Evolutionary conservation across 306 rosid species (phyloP), one percentile per base, ranked within the genome.

Genomic region (Arachis hypogaea): DNA sequence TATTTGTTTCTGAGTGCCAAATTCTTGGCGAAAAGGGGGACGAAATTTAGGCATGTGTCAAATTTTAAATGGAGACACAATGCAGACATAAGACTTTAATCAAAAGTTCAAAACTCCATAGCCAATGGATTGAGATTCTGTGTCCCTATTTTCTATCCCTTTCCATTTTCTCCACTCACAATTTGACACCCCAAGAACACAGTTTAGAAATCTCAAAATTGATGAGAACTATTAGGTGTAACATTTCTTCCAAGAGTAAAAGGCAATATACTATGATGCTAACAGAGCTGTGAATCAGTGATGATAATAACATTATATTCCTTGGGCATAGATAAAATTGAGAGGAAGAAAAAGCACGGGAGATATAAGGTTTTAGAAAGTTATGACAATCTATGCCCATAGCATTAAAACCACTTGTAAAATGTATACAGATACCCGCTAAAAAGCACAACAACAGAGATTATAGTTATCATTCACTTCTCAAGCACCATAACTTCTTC

Each of bases 401-500:
- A 74, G 78, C 85, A 84, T 81, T 41, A 85, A 82, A 81, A 77
- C 57, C 83, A 66, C 47, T 46, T 76, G 67, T 33, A 33, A 33
- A 82, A 74, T 72, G 85, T 77, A 77, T 82, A 79, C 76, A 80
- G 71, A 63, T 68, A 82, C 69, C 78, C 81, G 68, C 80, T 76
- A 78, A 63, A 73, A 50, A 12, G 83, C 81, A 85, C 86, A 84
- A 80, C 18, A 74, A 80, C 18, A 74, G 56, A 82, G 82, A 83
- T 76, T 74, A 81, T 43, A 85, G 78, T 77, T 80, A 79, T 77
- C 84, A 85, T 33, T 33, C 38, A 33, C 66, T 86, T 83, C 89
- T 80, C 86, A 87, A 82, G 88, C 95, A 84, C 83, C 86, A 87
- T 80, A 87, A 81, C 58, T 78, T 81, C 74, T 74, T 64, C 64